A percentile compares a stretch with the other conserved stretches of the same genome.
phyloP scores from a whole-genome alignment of 2,329 filamentous ascomycete genomes.

The Cercospora zeina region DNA sequence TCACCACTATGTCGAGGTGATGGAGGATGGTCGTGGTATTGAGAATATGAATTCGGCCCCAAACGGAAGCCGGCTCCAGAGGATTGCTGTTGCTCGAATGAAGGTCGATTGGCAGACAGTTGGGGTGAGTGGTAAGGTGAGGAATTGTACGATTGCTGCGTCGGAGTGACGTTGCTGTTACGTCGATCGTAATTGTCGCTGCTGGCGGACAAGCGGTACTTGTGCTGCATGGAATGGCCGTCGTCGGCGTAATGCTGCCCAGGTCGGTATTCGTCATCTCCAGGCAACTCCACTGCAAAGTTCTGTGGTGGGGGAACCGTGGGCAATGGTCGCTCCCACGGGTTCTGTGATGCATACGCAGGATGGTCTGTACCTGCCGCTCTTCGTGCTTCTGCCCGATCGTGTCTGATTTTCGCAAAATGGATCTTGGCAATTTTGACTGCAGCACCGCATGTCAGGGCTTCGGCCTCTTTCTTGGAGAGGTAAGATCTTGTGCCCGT shows the following conservation, averaged over 20 bases:
- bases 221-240: conserved; percentile 62
- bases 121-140: conserved; percentile 24
- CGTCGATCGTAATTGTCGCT: conserved; percentile 23
- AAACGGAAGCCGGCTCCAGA: conserved; percentile 13
- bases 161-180: conserved; percentile 11
- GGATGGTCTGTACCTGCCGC: conserved; percentile 34
- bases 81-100: conserved; percentile 20
- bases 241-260: conserved; percentile 47
- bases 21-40: conserved; percentile 10
- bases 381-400: conserved; percentile 48
- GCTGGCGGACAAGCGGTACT: conserved; percentile 51
- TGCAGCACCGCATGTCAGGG: conserved; percentile 73
- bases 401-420: conserved; percentile 69
- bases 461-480: conserved; percentile 68
- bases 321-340: conserved; percentile 36
- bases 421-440: conserved; percentile 81
- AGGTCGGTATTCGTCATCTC: conserved; percentile 35
- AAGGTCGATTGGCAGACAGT: conserved; percentile 16
- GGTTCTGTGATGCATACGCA: conserved; percentile 34
- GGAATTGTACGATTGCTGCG: conserved; percentile 18
- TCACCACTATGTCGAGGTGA: conserved; percentile 28
- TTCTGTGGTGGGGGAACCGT: conserved; percentile 43
- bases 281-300: conserved; percentile 41
- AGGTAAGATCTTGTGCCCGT: conserved; percentile 87
- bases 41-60: conserved; percentile 15